Base-by-base conservation (phyloP, 768 basidiomycete species). In the Heimioporus sp. region DNA sequence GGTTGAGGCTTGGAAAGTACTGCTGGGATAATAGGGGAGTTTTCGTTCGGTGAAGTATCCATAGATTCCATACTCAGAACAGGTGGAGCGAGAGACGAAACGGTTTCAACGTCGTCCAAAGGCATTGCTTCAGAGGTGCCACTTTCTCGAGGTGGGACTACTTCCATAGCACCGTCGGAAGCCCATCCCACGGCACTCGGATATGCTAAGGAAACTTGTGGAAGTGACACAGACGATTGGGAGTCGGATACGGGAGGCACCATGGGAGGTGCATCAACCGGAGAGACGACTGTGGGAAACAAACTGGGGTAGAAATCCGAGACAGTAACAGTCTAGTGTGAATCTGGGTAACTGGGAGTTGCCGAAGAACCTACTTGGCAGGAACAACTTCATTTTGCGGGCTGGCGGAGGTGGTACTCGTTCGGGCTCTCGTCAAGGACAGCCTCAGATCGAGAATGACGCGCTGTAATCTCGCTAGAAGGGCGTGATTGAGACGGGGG, bases 1-100 rank as follows among this genome's bases (percentile, higher is more conserved):
- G 69, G 67, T 4, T 69, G 63, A 36, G 61, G 69, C 19, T 57
- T 68, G 13, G 45, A 28, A 8, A 46, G 12, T 31, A 48, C 24
- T 6, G 24, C 6, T 28, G 24, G 6, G 3, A 7, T 6, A 28
- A 28, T 28, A 28, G 24, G 24, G 24, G 24, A 28, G 24, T 28
- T 28, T 28, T 28, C 24, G 6, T 28, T 28, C 24, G 24, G 24
- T 28, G 24, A 28, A 5, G 24, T 28, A 28, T 28, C 24, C 24
- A n/a, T n/a, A n/a, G n/a, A n/a, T n/a, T n/a, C n/a, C n/a, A 28
- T 32, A 46, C 24, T 48, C 15, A n/a, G 35, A 6, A 48, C 38
- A 15, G 52, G 48, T 4, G 54, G 43, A 8, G 17, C 7, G n/a
- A 28, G 35, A 28, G 45, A 13, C 9, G 38, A 21, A 31, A n/a